Evolutionary conservation across 345 rosid genomes (phyloP), one percentile per base, ranked within the genome.

Genomic region (Cardamine occulta): DNA sequence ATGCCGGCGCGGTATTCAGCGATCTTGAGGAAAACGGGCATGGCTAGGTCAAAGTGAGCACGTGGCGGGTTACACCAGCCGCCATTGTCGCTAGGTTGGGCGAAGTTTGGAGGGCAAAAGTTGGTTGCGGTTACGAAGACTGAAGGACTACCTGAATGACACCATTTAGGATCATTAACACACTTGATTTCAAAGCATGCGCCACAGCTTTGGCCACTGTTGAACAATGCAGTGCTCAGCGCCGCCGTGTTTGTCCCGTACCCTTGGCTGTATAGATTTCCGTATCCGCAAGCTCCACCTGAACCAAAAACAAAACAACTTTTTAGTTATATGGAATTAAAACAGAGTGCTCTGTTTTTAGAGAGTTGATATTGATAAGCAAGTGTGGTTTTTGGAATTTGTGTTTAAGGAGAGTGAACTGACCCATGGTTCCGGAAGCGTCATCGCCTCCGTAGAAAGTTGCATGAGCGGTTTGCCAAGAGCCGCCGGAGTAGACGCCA

Each of bases 11-110:
- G 84, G 72, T 86, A 89, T 71, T 85, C 84, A 7, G 94, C 94
- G 74, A 80, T 76, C 42, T 66, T 65, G 66, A 80, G 80, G 54
- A 80, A 80, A 51, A 75, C 63, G 21, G 83, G 83, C 83, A 80
- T 80, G 65, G 83, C 83, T 0, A 80, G 74, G 66, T 80, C 83
- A 52, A 80, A 80, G 13, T 80, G 83, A 51, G 80, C 70, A 0
- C 93, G 89, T 40, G 96, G 96, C 17, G 96, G 96, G 68, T 90
- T 90, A 75, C 96, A 90, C 93, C 96, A 90, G 3, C 96, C 96
- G 8, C 96, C 96, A 78, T 90, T 79, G 81, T 90, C 93, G 48
- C 77, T 80, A 56, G 80, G 74, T 5, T 63, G 78, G 5, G 83
- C 83, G 1, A 70, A 74, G 76, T 83, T 86, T 2, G 94, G 91